Evolutionary conservation across 768 basidiomycete species (phyloP).

Genomic region (Kwoniella sp.): DNA sequence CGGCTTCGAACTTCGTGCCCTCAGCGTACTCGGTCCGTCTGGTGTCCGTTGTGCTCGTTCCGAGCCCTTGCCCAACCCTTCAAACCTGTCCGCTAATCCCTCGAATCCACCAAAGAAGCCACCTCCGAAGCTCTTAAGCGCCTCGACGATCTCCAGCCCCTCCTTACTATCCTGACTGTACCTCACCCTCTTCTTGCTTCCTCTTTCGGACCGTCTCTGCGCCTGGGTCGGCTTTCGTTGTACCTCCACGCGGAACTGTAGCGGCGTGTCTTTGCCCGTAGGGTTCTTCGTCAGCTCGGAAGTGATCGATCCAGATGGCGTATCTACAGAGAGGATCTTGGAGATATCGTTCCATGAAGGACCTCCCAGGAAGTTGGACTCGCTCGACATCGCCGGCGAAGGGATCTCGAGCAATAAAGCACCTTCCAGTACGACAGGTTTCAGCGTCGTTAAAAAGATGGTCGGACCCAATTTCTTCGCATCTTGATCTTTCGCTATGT

Average conservation of each 20-base stretch:
- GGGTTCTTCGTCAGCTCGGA: neutral
- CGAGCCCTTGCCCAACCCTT: neutral
- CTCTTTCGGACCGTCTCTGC: neutral
- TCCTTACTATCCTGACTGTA: constrained; percentile 27
- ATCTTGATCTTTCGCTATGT: constrained; percentile 27
- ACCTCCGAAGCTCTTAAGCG: constrained; percentile 29
- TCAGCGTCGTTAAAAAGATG: constrained; percentile 30
- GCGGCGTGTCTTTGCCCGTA: neutral
- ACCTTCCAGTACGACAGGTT: constrained; percentile 24
- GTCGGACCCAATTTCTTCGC: constrained; percentile 1
- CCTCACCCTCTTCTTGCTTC: constrained; percentile 4
- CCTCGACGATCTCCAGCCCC: constrained; percentile 32
- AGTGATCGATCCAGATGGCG: neutral
- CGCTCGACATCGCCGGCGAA: constrained; percentile 9
- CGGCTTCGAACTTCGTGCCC: neutral
- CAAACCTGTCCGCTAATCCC: constrained; percentile 34
- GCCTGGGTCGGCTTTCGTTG: neutral
- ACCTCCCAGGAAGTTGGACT: constrained; percentile 28
- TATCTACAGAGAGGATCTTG: constrained; percentile 11
- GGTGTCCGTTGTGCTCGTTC: neutral
- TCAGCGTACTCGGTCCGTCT: neutral
- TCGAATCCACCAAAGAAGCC: constrained; percentile 50
- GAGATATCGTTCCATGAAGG: constrained; percentile 27
- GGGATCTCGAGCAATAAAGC: constrained; percentile 35
- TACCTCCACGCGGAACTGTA: constrained; percentile 17